Evolutionary conservation across 768 basidiomycete species (phyloP).

Genomic region (Paxillus rubicundulus): DNA sequence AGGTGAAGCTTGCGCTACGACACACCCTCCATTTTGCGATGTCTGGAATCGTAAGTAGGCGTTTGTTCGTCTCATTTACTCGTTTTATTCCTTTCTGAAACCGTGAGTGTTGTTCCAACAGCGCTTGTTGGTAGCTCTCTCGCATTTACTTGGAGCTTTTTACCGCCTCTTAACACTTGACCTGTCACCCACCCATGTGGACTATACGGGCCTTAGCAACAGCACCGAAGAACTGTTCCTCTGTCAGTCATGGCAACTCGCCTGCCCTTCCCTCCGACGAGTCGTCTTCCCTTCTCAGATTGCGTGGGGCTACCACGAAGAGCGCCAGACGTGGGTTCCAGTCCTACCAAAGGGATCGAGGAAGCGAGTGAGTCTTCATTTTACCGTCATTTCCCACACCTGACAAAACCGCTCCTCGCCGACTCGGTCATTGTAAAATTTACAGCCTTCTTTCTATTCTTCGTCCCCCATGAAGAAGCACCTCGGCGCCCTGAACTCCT

Average conservation of each 20-base stretch:
- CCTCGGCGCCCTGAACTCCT: not conserved
- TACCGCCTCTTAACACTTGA: slow-evolving; percentile 50
- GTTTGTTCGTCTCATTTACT: slow-evolving; percentile 3
- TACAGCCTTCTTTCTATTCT: slow-evolving; percentile 6
- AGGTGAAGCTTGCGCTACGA: slow-evolving; percentile 56
- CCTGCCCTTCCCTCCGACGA: slow-evolving; percentile 50
- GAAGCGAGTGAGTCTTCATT: not conserved
- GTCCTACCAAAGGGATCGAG: not conserved
- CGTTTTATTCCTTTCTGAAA: slow-evolving; percentile 2
- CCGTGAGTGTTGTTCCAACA: slow-evolving; percentile 23
- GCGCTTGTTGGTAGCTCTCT: slow-evolving; percentile 58
- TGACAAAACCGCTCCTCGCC: not conserved
- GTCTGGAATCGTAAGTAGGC: slow-evolving; percentile 54
- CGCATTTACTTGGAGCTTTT: slow-evolving; percentile 55
- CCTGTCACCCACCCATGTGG: slow-evolving; percentile 57
- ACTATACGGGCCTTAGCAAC: slow-evolving; percentile 36
- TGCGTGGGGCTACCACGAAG: slow-evolving; percentile 45
- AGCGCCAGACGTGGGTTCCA: slow-evolving; percentile 33
- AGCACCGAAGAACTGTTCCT: slow-evolving; percentile 48
- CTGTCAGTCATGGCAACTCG: slow-evolving; percentile 52
- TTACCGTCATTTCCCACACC: not conserved
- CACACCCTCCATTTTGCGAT: slow-evolving; percentile 61
- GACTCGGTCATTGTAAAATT: not conserved
- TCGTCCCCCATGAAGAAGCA: not conserved
- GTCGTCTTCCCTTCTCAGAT: slow-evolving; percentile 56